These are phyloP conservation scores for Mycena venus DNA, from an alignment of 768 basidiomycete genomes.

Conservation along the genomic window DNA sequence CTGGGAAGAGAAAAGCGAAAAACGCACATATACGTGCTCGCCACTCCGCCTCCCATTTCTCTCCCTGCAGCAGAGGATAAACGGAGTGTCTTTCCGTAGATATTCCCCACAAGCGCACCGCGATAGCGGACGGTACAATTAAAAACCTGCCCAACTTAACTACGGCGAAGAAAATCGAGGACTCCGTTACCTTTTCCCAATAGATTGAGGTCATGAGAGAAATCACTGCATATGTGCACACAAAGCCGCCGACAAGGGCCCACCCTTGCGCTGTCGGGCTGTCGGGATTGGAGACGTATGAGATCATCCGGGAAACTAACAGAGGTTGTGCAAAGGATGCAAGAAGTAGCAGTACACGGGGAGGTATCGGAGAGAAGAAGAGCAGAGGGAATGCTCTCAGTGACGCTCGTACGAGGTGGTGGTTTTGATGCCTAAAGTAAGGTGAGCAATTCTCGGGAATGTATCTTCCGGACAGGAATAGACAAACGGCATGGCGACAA, in stretches of 20 bases:
- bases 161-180: too few relatives aligned
- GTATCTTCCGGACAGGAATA: not conserved
- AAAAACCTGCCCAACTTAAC: slow-evolving; percentile 10
- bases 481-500: not conserved
- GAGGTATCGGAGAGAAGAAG: slow-evolving; percentile 5
- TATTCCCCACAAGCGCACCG: slow-evolving; percentile 20
- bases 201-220: slow-evolving; percentile 18
- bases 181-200: slow-evolving; percentile 36
- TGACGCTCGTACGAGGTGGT: slow-evolving; percentile 17
- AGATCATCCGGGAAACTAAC: slow-evolving; percentile 20
- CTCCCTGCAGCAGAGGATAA: slow-evolving; percentile 4
- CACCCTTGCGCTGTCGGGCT: slow-evolving; percentile 10
- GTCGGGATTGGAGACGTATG: not conserved
- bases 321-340: slow-evolving; percentile 24
- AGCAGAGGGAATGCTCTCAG: slow-evolving; percentile 8
- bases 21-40: slow-evolving; percentile 26
- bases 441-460: not conserved
- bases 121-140: slow-evolving; percentile 17
- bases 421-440: not conserved
- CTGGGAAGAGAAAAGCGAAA: not conserved
- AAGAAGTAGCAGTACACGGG: slow-evolving; percentile 15
- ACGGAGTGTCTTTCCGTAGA: slow-evolving; percentile 13
- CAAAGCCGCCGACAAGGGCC: slow-evolving; percentile 29
- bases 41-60: slow-evolving; percentile 21
- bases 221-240: slow-evolving; percentile 16